These are phyloP conservation scores for Termitomyces sp. DNA, from an alignment of 1,284 basidiomycete species.

Conservation along the genomic window DNA sequence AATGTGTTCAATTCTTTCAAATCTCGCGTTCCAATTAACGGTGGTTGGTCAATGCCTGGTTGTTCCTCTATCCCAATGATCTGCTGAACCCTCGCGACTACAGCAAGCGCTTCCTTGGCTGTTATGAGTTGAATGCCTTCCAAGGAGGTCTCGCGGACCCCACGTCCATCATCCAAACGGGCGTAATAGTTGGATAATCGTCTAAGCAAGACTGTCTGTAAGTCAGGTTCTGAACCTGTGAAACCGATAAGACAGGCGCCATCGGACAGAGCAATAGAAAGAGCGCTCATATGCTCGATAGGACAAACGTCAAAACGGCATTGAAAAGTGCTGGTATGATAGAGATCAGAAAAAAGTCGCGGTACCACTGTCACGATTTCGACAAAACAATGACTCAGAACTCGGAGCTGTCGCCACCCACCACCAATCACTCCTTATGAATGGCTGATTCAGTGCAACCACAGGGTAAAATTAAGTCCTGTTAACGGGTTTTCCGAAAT, in stretches of 20 bases:
- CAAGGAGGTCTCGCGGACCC: conserved; percentile 23
- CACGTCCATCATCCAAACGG: conserved; percentile 19
- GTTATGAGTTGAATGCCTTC: conserved; percentile 47
- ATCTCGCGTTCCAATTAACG: conserved; percentile 61
- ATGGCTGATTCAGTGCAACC: not conserved
- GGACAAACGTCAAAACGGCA: not conserved
- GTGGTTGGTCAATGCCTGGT: conserved; percentile 22
- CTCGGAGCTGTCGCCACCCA: not conserved
- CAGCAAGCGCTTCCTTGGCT: conserved; percentile 49
- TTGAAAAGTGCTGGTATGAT: not conserved
- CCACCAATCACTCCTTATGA: not conserved
- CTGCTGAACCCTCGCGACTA: conserved; percentile 48
- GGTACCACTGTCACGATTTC: not conserved
- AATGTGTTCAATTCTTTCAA: conserved; percentile 56
- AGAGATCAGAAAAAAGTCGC: not conserved
- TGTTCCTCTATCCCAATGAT: conserved; percentile 29
- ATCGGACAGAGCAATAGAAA: conserved; percentile 17
- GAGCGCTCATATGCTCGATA: conserved; percentile 9
- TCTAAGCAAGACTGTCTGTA: conserved; percentile 33
- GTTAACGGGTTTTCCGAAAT: not conserved
- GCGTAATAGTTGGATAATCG: conserved; percentile 39
- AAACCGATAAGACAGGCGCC: conserved; percentile 21
- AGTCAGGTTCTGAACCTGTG: conserved; percentile 19
- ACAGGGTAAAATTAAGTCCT: not conserved
- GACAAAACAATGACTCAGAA: not conserved